Conservation (phyloP, 2,329 filamentous ascomycete genomes). For the Tolypocladium nubicola region DNA sequence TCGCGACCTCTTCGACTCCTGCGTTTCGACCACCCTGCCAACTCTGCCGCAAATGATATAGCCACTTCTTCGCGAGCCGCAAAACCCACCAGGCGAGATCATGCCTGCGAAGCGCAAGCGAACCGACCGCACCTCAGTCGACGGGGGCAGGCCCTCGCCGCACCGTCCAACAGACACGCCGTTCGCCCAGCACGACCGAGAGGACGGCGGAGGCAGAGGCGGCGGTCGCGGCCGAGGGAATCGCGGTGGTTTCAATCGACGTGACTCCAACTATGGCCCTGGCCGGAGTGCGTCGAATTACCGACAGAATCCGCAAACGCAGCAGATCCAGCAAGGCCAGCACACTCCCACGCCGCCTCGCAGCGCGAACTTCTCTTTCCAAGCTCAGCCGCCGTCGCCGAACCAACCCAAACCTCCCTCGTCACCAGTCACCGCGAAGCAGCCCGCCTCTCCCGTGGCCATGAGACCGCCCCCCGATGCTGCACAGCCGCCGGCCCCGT, state of each 20-base stretch:
- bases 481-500: slow-evolving; percentile 19
- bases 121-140: slow-evolving; percentile 36
- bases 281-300: slow-evolving; percentile 15
- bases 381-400: slow-evolving; percentile 8
- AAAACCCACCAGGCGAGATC: slow-evolving; percentile 12
- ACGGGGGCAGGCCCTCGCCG: slow-evolving; percentile 46
- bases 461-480: slow-evolving; percentile 12
- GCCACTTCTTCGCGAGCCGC: slow-evolving; percentile 7
- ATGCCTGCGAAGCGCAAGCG: slow-evolving; percentile 54
- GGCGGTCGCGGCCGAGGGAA: slow-evolving; percentile 33
- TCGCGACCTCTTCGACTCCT: neutral
- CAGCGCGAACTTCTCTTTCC: neutral
- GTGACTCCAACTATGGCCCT: slow-evolving; percentile 36
- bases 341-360: slow-evolving; percentile 7
- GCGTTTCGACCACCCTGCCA: neutral
- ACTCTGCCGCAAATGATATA: slow-evolving; percentile 22
- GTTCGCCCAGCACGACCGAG: slow-evolving; percentile 47
- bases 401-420: slow-evolving; percentile 10
- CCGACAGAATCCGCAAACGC: slow-evolving; percentile 8
- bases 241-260: slow-evolving; percentile 36
- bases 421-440: slow-evolving; percentile 9
- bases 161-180: slow-evolving; percentile 49
- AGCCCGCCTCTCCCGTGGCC: slow-evolving; percentile 6
- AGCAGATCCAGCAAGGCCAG: slow-evolving; percentile 4
- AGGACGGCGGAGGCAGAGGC: slow-evolving; percentile 35